Evolutionary conservation across 768 basidiomycete species (phyloP).

Genomic region (Tremella mesenterica): DNA sequence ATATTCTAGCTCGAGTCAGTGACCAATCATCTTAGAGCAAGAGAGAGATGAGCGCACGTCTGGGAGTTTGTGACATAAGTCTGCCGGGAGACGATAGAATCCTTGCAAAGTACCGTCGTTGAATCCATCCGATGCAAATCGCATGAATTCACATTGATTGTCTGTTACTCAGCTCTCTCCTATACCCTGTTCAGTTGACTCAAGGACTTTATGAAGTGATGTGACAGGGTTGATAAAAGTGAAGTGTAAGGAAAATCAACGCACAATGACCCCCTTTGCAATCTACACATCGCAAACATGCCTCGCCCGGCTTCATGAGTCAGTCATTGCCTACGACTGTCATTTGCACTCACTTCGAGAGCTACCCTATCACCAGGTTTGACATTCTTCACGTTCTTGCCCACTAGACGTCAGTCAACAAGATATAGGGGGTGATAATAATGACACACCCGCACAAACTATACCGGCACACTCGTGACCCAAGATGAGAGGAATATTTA

Average conservation of each 20-base stretch:
- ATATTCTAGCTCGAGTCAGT: conserved; percentile 48
- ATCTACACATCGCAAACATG: conserved; percentile 65
- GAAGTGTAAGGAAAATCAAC: conserved; percentile 4
- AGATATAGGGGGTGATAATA: background rate
- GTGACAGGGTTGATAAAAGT: background rate
- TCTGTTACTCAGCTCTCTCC: conserved; percentile 1
- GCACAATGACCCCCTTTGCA: conserved; percentile 74
- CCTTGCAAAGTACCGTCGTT: conserved; percentile 73
- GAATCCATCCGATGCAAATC: conserved; percentile 86
- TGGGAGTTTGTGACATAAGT: conserved; percentile 63
- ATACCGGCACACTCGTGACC: conserved; percentile 16
- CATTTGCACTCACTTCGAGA: conserved; percentile 52
- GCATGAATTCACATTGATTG: conserved; percentile 73
- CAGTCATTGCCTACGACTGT: background rate
- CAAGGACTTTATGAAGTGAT: background rate
- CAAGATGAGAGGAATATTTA: conserved; percentile 16
- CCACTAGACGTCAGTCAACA: background rate
- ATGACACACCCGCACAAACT: background rate
- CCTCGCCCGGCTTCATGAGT: conserved; percentile 57
- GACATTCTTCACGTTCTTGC: conserved; percentile 39
- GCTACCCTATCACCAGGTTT: conserved; percentile 80
- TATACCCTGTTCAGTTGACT: background rate
- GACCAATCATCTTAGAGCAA: background rate
- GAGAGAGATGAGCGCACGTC: conserved; percentile 38
- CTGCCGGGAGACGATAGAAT: conserved; percentile 76